Evolutionary conservation across 1,284 basidiomycete species (phyloP), one percentile per base, ranked within the genome.

Genomic region (Filobasidium uniguttulatum): DNA sequence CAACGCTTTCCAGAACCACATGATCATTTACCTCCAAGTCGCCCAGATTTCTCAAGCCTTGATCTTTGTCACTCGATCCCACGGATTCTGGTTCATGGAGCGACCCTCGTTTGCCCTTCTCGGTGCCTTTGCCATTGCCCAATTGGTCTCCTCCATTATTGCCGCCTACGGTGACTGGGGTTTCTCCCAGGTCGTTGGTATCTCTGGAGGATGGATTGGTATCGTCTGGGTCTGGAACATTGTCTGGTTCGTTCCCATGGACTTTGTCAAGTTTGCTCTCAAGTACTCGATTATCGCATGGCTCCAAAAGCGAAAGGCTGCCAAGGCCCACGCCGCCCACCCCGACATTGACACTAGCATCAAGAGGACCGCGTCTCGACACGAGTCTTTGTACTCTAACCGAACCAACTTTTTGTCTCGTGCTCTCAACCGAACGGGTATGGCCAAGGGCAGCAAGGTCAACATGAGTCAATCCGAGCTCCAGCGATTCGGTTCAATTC

Each of bases 1-100:
- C 59, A 72, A 72, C 66, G 71, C 71, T 54, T 51, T 25, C 28
- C 66, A 64, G 50, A 64, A 67, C 49, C 78, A 78, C 57, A 75
- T 77, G 69, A 64, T 70, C 58, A 87, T 87, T 71, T 85, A 90
- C 70, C 71, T 71, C 46, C 77, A 84, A 62, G 91, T 96, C 56
- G 91, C 91, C 58, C 91, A 96, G 71, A 94, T 96, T 72, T 96
- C 91, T 52, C 91, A 97, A 71, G 91, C 91, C 3, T 76, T 97
- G 55, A 94, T 96, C 76, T 94, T 94, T 75, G 79, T 93, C 69
- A 94, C 90, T 31, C 88, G 90, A 74, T 83, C 90, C 59, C 91
- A 96, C 70, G 78, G 85, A 25, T 93, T 88, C 77, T 97, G 90
- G 79, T 96, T 93, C 79, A 89, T 88, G 84, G 91, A 97, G 73